Percentiles rank a stretch among this genome's conserved stretches.
phyloP scores from a whole-genome alignment of 306 rosid genomes.

The Abrus pulchellus region DNA sequence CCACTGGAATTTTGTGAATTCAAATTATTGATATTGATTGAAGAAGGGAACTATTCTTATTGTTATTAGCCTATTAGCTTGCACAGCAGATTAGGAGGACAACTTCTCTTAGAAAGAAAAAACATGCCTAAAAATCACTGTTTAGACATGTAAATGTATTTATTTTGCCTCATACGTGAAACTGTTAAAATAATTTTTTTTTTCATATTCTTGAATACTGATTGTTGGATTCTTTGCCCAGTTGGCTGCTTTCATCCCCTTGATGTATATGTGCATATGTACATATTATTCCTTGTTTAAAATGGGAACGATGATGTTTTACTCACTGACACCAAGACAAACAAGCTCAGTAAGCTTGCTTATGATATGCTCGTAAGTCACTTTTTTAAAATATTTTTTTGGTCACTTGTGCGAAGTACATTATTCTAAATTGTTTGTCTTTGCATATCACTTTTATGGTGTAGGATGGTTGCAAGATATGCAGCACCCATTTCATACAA shows the following conservation, averaged over 20 bases:
- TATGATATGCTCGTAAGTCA: slow-evolving; percentile 95
- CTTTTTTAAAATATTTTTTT: neutral
- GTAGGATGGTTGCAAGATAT: slow-evolving; percentile 96
- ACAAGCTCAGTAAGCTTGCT: slow-evolving; percentile 97
- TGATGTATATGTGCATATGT: slow-evolving; percentile 97
- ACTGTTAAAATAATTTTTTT: neutral
- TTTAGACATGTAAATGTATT: neutral
- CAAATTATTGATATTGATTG: neutral
- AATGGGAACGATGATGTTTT: slow-evolving; percentile 90
- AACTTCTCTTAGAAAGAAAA: neutral
- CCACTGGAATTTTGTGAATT: neutral
- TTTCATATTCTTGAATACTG: slow-evolving; percentile 32
- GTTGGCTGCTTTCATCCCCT: slow-evolving; percentile 88
- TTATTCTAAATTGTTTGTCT: slow-evolving; percentile 31
- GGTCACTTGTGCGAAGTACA: neutral
- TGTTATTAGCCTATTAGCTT: neutral
- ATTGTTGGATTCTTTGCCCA: slow-evolving; percentile 51
- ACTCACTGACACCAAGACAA: slow-evolving; percentile 92
- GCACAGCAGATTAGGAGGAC: neutral
- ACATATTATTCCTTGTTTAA: slow-evolving; percentile 95
- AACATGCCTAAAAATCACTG: neutral
- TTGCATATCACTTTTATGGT: slow-evolving; percentile 33
- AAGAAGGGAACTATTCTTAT: neutral
- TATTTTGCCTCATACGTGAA: slow-evolving; percentile 12
- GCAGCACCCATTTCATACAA: slow-evolving; percentile 96